Evolutionary conservation across 148 eudicot genomes (phyloP).

Genomic region (Euryodendron excelsum): DNA sequence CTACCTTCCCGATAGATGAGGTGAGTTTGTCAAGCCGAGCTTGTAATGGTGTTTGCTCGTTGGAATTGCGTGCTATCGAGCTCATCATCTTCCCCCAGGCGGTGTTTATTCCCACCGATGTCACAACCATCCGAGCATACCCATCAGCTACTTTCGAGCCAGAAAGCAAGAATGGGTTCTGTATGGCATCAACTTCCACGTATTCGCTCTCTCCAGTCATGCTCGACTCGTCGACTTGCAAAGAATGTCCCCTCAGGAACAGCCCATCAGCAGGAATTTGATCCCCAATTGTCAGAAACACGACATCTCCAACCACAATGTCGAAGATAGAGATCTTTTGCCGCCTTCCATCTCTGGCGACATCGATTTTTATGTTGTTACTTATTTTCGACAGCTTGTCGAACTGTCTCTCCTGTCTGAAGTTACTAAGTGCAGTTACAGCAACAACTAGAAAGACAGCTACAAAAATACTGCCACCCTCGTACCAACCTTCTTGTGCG

Average conservation of each 20-base stretch:
- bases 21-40: constrained; percentile 63
- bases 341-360: constrained; percentile 52
- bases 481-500: constrained; percentile 76
- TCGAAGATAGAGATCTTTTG: constrained; percentile 72
- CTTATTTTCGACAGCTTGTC: constrained; percentile 72
- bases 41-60: constrained; percentile 73
- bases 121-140: constrained; percentile 62
- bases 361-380: constrained; percentile 57
- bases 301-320: constrained; percentile 72
- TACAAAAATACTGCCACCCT: constrained; percentile 79
- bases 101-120: constrained; percentile 73
- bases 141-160: constrained; percentile 89
- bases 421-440: constrained; percentile 73
- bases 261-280: constrained; percentile 88
- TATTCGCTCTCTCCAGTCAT: constrained; percentile 90
- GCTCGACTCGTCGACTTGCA: too few relatives aligned
- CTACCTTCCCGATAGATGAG: constrained; percentile 74
- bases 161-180: constrained; percentile 66
- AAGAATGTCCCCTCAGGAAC: constrained; percentile 66
- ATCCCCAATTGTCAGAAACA: constrained; percentile 60
- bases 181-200: constrained; percentile 44
- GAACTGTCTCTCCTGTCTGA: constrained; percentile 76
- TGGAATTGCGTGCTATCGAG: constrained; percentile 52
- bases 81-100: constrained; percentile 96
- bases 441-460: constrained; percentile 70